Evolutionary conservation across 2,329 filamentous ascomycete genomes (phyloP).

Genomic region (Colletotrichum lentis): DNA sequence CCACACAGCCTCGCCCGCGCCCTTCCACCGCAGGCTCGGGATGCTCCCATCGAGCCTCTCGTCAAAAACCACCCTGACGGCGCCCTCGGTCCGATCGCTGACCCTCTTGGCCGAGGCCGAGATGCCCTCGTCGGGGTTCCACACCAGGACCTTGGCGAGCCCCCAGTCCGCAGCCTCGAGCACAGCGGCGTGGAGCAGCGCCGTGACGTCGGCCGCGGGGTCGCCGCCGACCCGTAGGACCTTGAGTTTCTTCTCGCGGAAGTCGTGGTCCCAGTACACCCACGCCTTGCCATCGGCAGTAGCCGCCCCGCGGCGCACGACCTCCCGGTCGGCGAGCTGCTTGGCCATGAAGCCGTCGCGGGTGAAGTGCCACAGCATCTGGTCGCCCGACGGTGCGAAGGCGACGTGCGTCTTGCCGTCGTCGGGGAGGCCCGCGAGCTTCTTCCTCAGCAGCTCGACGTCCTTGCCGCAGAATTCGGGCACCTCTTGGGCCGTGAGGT

Average conservation of each 20-base stretch:
- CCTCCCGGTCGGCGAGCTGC: slow-evolving; percentile 38
- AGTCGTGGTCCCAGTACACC: slow-evolving; percentile 51
- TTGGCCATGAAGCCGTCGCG: slow-evolving; percentile 44
- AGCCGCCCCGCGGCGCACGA: slow-evolving; percentile 41
- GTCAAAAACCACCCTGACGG: slow-evolving; percentile 43
- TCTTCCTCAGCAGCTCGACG: slow-evolving; percentile 41
- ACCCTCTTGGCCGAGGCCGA: slow-evolving; percentile 44
- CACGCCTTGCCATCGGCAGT: slow-evolving; percentile 43
- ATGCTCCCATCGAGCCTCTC: slow-evolving; percentile 46
- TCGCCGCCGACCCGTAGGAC: slow-evolving; percentile 43
- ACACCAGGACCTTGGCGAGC: slow-evolving; percentile 47
- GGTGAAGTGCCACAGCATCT: slow-evolving; percentile 47
- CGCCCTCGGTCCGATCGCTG: slow-evolving; percentile 51
- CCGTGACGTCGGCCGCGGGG: slow-evolving; percentile 41
- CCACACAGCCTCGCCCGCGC: slow-evolving; percentile 44
- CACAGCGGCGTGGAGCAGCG: slow-evolving; percentile 47
- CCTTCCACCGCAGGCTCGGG: slow-evolving; percentile 49
- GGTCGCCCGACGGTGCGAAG: slow-evolving; percentile 44
- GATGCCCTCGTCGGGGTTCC: slow-evolving; percentile 48
- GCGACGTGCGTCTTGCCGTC: slow-evolving; percentile 46
- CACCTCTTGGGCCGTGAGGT: slow-evolving; percentile 41
- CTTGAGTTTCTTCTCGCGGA: slow-evolving; percentile 44
- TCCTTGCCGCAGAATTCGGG: slow-evolving; percentile 43
- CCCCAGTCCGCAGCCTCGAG: slow-evolving; percentile 46
- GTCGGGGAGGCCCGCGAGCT: slow-evolving; percentile 18